Base-by-base conservation (phyloP, 2,329 filamentous ascomycete species). In the Penicillium psychrosexuale region DNA sequence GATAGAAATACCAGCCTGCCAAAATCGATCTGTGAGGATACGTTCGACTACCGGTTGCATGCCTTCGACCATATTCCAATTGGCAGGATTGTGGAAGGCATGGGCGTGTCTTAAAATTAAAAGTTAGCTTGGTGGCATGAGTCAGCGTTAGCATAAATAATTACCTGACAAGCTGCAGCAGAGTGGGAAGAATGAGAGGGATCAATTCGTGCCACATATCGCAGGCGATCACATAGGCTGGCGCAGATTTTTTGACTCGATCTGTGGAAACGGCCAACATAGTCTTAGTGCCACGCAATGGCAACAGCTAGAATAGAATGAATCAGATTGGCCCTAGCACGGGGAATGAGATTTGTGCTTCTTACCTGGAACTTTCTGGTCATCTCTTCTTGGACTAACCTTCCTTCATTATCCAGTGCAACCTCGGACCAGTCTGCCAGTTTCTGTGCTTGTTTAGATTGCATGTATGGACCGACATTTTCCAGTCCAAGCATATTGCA, bases 1-100 rank as follows among this genome's bases (percentile, higher is more conserved):
- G 58, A 88, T 89, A 0, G 94, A 97, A 47, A 99, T 99, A 9
- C 94, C 94, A 7, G 92, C 91, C 78, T 99, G 94, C 94, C 94
- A 99, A 72, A 99, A 99, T 24, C 94, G 84, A 73, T 99, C 94
- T 13, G 91, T 96, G 22, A 99, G 77, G 19, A 97, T 91, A 22
- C 90, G 84, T 40, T 85, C 83, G 37, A 97, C 89, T 49, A 96
- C 84, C 5, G 82, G 77, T 55, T 86, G 86, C 79, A 95, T 87
- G 39, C 95, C 90, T 11, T 78, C 71, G 1, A 91, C 87, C 15
- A 96, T 83, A 9, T 82, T 79, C 93, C 94, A 99, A 67, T 91
- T 95, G 19, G 83, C 79, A 1, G 90, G 84, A 65, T 96, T 92
- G 69, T 96, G 91, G 59, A 95, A 92, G 1, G 91, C 90, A 75